Conservation (phyloP, 331 rosid genomes). For the Ulmus americana region DNA sequence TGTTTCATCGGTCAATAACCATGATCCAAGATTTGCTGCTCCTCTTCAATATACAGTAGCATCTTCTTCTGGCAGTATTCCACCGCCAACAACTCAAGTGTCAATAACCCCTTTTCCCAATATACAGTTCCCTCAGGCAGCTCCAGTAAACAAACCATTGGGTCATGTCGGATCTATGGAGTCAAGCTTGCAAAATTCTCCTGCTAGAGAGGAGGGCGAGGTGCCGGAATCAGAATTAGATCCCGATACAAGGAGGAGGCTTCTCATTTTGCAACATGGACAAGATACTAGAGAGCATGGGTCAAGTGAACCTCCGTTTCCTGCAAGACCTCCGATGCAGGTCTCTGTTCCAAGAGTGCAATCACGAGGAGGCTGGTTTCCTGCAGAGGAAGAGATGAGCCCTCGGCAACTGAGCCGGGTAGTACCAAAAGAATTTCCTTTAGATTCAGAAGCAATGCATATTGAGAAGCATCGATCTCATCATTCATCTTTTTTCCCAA, state of each 20-base stretch:
- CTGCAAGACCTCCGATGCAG: slow-evolving; percentile 51
- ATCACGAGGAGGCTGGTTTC: slow-evolving; percentile 70
- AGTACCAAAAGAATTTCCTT: slow-evolving; percentile 62
- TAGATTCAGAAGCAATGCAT: slow-evolving; percentile 61
- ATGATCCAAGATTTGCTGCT: slow-evolving; percentile 60
- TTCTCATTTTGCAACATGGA: slow-evolving; percentile 97
- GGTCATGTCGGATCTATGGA: slow-evolving; percentile 56
- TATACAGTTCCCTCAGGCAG: slow-evolving; percentile 49
- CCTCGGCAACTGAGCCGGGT: slow-evolving; percentile 53
- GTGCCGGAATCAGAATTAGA: slow-evolving; percentile 97
- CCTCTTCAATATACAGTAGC: slow-evolving; percentile 53
- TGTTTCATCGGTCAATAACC: slow-evolving; percentile 37
- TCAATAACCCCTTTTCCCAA: slow-evolving; percentile 44
- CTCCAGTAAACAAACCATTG: slow-evolving; percentile 49
- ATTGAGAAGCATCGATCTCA: slow-evolving; percentile 67
- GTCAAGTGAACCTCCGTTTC: slow-evolving; percentile 69
- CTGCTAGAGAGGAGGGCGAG: slow-evolving; percentile 99
- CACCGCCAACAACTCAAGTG: slow-evolving; percentile 50
- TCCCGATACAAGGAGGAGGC: slow-evolving; percentile 98
- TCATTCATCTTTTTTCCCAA: slow-evolving; percentile 64
- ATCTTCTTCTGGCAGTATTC: slow-evolving; percentile 56
- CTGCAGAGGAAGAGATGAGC: slow-evolving; percentile 83
- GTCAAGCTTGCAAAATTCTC: slow-evolving; percentile 76
- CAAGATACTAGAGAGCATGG: slow-evolving; percentile 78
- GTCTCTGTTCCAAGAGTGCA: slow-evolving; percentile 58